Evolutionary conservation across 441 rosid species (phyloP), one percentile per base, ranked within the genome.

Genomic region (Gossypium gossypioides): DNA sequence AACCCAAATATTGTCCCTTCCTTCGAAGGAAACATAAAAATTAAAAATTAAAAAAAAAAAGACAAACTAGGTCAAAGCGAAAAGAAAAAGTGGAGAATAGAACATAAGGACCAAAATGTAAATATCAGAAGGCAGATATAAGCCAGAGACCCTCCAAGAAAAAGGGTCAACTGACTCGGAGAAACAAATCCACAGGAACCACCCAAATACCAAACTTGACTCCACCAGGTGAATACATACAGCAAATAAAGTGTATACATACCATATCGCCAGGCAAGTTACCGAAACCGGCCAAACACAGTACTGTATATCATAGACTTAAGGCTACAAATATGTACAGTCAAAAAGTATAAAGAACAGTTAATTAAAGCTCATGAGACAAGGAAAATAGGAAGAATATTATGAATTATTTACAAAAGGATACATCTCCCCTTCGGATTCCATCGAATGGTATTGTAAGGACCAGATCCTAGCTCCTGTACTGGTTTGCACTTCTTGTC

Each of bases 191-290:
- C 69, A 21, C 6, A 16, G 59, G 27, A 64, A 42, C 54, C 4
- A 19, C 29, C 52, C 68, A 40, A 42, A 64, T 9, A 21, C 15
- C 40, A n/a, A 25, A 27, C 25, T 15, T 0, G 52, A 67, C 21
- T 25, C 71, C 40, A 13, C 6, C 44, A 50, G 59, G 21, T 68
- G 18, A 9, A 25, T 27, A 29, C 7, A 74, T 6, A 59, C 44
- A 75, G 37, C 58, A 71, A 55, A 74, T 16, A 64, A 55, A 68
- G 44, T 69, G 15, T 50, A 70, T 48, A 71, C 83, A 55, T 86
- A 93, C 98, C 98, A 94, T 90, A 77, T 94, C 93, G 81, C 98
- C 98, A 44, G 98, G 97, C 72, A 94, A 85, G 85, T 94, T 94
- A n/a, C 98, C 98, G 72, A 94, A 94, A 75, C 98, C 98, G 81